Conservation (phyloP, 805 yeast species). For the Candida chauliodis region DNA sequence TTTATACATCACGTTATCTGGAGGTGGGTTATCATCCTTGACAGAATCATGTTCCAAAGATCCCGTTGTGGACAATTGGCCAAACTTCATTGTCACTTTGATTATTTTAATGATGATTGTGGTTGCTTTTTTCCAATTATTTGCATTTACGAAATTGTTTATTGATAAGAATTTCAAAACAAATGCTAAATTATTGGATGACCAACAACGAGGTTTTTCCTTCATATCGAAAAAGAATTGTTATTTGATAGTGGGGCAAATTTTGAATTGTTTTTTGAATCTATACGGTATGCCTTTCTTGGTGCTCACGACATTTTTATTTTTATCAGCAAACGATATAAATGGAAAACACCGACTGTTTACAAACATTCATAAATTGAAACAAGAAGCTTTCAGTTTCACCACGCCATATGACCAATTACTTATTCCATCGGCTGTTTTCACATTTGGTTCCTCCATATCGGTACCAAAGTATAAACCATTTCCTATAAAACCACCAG, state of each 20-base stretch:
- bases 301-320: slow-evolving; percentile 34
- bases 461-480: background rate
- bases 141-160: slow-evolving; percentile 17
- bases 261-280: slow-evolving; percentile 27
- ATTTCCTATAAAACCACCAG: background rate
- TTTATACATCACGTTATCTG: slow-evolving; percentile 39
- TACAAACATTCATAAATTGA: slow-evolving; percentile 14
- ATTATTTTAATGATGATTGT: slow-evolving; percentile 23
- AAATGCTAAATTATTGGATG: slow-evolving; percentile 9
- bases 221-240: slow-evolving; percentile 17
- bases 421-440: slow-evolving; percentile 7
- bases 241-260: slow-evolving; percentile 29
- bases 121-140: slow-evolving; percentile 19
- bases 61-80: slow-evolving; percentile 34
- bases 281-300: slow-evolving; percentile 43
- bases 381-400: slow-evolving; percentile 21
- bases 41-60: slow-evolving; percentile 26
- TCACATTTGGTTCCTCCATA: slow-evolving; percentile 1
- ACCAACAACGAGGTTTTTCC: slow-evolving; percentile 5
- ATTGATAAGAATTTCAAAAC: slow-evolving; percentile 6
- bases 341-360: slow-evolving; percentile 12
- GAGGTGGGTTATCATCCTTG: slow-evolving; percentile 39
- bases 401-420: slow-evolving; percentile 21
- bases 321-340: slow-evolving; percentile 18
- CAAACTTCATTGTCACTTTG: slow-evolving; percentile 37